A percentile compares a stretch with the other conserved stretches of the same genome.
Conservation (phyloP, 257 asterid species). For the Solanum bulbocastanum region DNA sequence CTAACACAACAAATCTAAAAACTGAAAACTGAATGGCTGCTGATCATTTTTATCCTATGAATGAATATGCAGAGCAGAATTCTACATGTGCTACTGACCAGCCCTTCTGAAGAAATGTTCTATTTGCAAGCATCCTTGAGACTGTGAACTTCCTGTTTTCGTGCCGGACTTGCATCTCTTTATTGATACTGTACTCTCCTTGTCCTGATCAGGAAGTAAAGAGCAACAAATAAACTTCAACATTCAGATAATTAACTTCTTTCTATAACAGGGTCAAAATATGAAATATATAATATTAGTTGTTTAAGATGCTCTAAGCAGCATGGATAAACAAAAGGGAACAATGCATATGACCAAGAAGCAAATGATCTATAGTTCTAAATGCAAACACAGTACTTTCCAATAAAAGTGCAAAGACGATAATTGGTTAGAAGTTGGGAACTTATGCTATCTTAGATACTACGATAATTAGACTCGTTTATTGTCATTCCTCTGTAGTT, state of each 20-base stretch:
- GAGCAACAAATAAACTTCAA: not conserved
- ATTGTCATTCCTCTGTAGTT: not conserved
- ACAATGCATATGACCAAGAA: not conserved
- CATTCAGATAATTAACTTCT: not conserved
- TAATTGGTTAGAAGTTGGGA: not conserved
- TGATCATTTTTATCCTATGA: not conserved
- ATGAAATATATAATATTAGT: not conserved
- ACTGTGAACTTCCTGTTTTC: constrained; percentile 34
- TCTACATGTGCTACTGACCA: constrained; percentile 15
- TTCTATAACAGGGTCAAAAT: not conserved
- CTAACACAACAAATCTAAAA: not conserved
- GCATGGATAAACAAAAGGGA: not conserved
- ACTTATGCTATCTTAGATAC: not conserved
- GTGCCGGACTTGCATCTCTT: constrained; percentile 34
- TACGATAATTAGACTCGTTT: not conserved
- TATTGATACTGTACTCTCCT: constrained; percentile 20
- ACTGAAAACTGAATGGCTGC: not conserved
- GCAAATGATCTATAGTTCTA: not conserved
- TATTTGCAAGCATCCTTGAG: constrained; percentile 59
- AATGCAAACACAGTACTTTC: not conserved
- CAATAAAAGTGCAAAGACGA: not conserved
- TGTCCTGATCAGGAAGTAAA: constrained; percentile 31
- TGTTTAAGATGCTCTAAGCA: not conserved
- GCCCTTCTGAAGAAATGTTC: constrained; percentile 76
- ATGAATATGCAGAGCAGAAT: not conserved